Percentiles rank a stretch among this genome's conserved stretches.
Evolutionary conservation across 225 moss, liverwort and hornwort species (phyloP).

Genomic region (Polytrichum commune): DNA sequence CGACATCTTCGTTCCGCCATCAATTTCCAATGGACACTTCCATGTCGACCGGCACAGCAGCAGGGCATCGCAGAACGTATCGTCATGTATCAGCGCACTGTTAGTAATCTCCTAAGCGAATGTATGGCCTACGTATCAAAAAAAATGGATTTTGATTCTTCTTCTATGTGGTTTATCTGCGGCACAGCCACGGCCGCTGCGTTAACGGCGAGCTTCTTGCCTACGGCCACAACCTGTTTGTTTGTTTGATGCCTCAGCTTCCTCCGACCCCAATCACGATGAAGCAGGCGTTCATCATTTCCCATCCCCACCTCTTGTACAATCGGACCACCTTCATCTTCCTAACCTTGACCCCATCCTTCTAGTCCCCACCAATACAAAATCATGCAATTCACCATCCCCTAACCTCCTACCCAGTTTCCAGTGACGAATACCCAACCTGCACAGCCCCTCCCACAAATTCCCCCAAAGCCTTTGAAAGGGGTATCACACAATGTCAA

Average conservation of each 20-base stretch:
- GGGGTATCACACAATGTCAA: neutral
- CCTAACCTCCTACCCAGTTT: neutral
- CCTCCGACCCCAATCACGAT: neutral
- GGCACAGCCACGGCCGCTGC: conserved; percentile 4
- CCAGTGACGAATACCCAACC: neutral
- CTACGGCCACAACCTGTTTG: conserved; percentile 8
- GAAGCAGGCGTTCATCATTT: neutral
- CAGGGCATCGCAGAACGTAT: conserved; percentile 17
- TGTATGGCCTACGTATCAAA: conserved; percentile 13
- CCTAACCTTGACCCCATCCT: neutral
- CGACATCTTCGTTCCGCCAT: conserved; percentile 8
- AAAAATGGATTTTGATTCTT: neutral
- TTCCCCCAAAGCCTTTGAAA: neutral
- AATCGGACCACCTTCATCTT: neutral
- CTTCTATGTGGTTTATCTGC: neutral
- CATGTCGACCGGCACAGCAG: conserved; percentile 2
- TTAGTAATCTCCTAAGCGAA: conserved; percentile 12
- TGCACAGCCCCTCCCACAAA: neutral
- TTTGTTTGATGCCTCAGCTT: neutral
- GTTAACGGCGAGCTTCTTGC: conserved; percentile 1
- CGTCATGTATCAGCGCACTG: conserved; percentile 13
- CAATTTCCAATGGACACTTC: too few relatives aligned
- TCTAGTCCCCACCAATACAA: neutral
- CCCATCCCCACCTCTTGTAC: conserved; percentile 4
- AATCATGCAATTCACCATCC: conserved; percentile 1